Percentiles rank a stretch among this genome's conserved stretches.
phyloP scores from a whole-genome alignment of 306 rosid genomes.

The Begonia masoniana region DNA sequence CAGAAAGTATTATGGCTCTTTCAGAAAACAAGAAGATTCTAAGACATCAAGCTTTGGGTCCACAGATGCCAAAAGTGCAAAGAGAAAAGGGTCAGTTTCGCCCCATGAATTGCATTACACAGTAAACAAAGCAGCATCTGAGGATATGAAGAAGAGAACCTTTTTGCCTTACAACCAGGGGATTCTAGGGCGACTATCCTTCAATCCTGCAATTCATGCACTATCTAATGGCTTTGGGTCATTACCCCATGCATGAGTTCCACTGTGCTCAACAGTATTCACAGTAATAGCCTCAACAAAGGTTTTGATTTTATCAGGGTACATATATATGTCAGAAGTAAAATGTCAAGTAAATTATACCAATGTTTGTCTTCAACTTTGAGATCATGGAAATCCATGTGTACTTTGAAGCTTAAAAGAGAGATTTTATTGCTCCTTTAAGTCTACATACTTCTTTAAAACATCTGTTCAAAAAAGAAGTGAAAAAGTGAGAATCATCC shows the following conservation, averaged over 20 bases:
- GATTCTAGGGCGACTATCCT: slow-evolving; percentile 55
- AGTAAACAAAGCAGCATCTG: slow-evolving; percentile 45
- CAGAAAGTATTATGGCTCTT: slow-evolving; percentile 27
- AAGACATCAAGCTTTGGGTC: slow-evolving; percentile 37
- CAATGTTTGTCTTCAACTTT: neutral
- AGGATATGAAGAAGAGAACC: slow-evolving; percentile 76
- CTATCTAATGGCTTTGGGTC: slow-evolving; percentile 40
- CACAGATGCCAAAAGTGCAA: slow-evolving; percentile 8
- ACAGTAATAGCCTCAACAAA: neutral
- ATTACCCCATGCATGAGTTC: slow-evolving; percentile 17
- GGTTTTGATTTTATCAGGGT: neutral
- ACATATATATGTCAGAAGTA: neutral
- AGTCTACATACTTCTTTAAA: neutral
- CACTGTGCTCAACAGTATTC: neutral
- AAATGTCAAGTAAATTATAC: neutral
- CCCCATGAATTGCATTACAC: slow-evolving; percentile 68
- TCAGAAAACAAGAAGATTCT: slow-evolving; percentile 26
- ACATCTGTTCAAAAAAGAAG: neutral
- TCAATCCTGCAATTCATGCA: slow-evolving; percentile 32
- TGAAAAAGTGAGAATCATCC: neutral
- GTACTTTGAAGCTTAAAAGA: no score
- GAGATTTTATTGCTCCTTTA: no score
- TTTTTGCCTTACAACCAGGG: slow-evolving; percentile 87
- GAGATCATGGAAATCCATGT: no score
- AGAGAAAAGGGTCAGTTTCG: slow-evolving; percentile 38